Evolutionary conservation across 1,284 basidiomycete genomes (phyloP).

Genomic region (Cutaneotrichosporon cutaneum): DNA sequence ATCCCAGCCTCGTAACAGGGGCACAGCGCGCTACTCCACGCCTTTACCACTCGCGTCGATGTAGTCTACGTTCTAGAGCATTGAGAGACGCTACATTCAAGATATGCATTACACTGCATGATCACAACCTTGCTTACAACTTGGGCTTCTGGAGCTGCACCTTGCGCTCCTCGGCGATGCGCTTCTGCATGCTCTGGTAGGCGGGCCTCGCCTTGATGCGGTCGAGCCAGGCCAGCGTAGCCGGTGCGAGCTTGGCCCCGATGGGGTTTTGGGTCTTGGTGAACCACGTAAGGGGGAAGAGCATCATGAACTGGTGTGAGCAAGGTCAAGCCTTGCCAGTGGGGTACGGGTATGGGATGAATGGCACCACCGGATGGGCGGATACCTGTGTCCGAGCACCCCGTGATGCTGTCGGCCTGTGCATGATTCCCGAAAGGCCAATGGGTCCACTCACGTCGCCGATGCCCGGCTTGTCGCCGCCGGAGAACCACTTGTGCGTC

Average conservation of each 20-base stretch:
- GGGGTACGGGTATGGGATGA: no score
- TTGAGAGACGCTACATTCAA: no score
- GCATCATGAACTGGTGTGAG: slow-evolving; percentile 23
- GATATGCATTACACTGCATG: background rate
- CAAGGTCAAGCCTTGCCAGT: background rate
- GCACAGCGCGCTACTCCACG: no score
- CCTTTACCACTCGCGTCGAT: no score
- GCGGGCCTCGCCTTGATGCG: slow-evolving; percentile 17
- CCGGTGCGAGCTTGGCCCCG: slow-evolving; percentile 9
- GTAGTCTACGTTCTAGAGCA: no score
- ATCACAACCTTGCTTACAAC: background rate
- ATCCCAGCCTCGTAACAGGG: no score
- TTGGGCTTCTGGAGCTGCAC: background rate
- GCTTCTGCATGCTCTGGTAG: slow-evolving; percentile 12
- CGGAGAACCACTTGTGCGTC: slow-evolving; percentile 36
- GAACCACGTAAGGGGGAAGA: slow-evolving; percentile 12
- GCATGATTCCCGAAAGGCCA: no score
- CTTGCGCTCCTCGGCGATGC: slow-evolving; percentile 9
- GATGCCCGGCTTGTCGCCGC: slow-evolving; percentile 34
- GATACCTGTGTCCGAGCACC: no score
- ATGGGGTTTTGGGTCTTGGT: background rate
- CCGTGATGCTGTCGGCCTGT: no score
- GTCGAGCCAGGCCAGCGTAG: slow-evolving; percentile 16
- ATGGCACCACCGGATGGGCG: no score
- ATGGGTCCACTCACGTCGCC: slow-evolving; percentile 44